A percentile compares a stretch with the other conserved stretches of the same genome.
Evolutionary conservation across 2,329 filamentous ascomycete genomes (phyloP).

Genomic region (Aspergillus glaucus): DNA sequence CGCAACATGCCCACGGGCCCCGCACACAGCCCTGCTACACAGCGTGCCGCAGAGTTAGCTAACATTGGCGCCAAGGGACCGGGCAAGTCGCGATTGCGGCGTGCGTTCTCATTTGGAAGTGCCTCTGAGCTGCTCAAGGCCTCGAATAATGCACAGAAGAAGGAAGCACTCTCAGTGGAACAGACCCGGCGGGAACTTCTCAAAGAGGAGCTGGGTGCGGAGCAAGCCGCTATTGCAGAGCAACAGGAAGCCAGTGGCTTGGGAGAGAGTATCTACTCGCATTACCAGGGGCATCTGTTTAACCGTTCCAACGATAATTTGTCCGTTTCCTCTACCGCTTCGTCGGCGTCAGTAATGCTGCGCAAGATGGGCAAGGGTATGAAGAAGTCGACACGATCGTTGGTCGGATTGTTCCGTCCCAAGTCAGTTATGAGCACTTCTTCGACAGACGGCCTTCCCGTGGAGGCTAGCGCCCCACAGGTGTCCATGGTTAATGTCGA

Average conservation of each 20-base stretch:
- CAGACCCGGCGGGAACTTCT: constrained; percentile 61
- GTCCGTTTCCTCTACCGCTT: constrained; percentile 44
- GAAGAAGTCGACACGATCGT: constrained; percentile 84
- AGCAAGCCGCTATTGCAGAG: constrained; percentile 84
- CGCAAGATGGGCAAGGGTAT: constrained; percentile 98
- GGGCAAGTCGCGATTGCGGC: constrained; percentile 77
- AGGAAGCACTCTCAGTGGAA: constrained; percentile 40
- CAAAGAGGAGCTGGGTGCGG: constrained; percentile 69
- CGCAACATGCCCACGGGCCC: constrained; percentile 27
- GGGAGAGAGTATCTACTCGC: constrained; percentile 84
- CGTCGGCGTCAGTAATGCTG: constrained; percentile 51
- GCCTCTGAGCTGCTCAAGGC: constrained; percentile 81
- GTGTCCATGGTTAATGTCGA: constrained; percentile 96
- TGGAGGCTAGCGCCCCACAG: constrained; percentile 66
- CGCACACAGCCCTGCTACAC: constrained; percentile 62
- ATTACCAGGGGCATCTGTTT: constrained; percentile 73
- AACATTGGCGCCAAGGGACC: constrained; percentile 72
- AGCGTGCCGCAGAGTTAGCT: constrained; percentile 79
- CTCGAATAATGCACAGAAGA: constrained; percentile 50
- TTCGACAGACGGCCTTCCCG: constrained; percentile 56
- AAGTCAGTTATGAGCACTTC: constrained; percentile 80
- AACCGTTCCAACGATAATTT: constrained; percentile 90
- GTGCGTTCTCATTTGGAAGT: constrained; percentile 95
- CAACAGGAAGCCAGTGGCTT: constrained; percentile 89
- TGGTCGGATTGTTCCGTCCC: constrained; percentile 89